Evolutionary conservation across 139 green algal genomes (phyloP), one percentile per base, ranked within the genome.

Genomic region (Chlorella sp.): DNA sequence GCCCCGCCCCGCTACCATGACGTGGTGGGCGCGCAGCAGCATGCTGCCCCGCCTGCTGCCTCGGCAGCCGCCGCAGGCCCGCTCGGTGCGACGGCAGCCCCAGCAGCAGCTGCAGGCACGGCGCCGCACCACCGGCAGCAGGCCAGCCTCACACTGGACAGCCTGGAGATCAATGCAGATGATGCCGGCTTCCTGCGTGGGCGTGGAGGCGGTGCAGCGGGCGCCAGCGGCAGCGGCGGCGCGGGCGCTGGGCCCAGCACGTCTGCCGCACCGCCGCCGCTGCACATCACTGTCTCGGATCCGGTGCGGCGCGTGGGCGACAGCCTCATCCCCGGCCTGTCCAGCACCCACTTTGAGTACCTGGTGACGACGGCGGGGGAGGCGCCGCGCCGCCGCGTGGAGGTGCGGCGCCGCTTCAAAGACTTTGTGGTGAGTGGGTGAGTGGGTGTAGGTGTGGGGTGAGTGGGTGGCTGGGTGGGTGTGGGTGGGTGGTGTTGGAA

Each of bases 391-490:
- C 96, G 96, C 80, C 87, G 94, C 21, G 90, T 96, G 23, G 88
- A 83, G 70, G 94, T 98, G n/a, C 85, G 91, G n/a, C 87, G 95
- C 0, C 84, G 95, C 17, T 98, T 96, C 88, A 88, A 83, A 17
- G 95, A 98, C 79, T 98, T 97, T 91, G 95, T 97, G 81, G 93
- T 95, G 83, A 86, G 91, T 79, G 5, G 11, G 30, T 2, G 62
- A 51, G 32, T 11, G 56, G 74, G 11, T 57, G 55, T 32, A 32
- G 74, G 21, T 20, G 21, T 1, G 18, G 39, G 23, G 70, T 12
- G 21, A 2, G 34, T 74, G 69, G 38, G 18, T 16, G 11, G 4
- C 9, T 51, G 15, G 32, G 34, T 60, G 78, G 56, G 32, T 84
- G 38, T 18, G 23, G 25, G 44, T n/a, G n/a, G 26, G 2, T 44